Evolutionary conservation across 108 stramenopile genomes (phyloP).

Genomic region (Nitzschia sp.): DNA sequence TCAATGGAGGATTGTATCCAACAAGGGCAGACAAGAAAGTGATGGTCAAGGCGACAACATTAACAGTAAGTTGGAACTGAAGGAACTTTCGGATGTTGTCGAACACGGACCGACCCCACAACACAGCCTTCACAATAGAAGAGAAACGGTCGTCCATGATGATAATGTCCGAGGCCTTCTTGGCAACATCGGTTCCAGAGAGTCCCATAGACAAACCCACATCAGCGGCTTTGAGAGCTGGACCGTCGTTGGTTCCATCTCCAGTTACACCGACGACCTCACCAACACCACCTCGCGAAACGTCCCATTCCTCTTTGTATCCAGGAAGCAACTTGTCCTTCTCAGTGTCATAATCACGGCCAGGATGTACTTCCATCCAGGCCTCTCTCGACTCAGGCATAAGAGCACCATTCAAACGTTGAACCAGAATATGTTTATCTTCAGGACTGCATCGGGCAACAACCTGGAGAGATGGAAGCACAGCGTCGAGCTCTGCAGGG

Average conservation of each 20-base stretch:
- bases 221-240: slow-evolving; percentile 96
- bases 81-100: slow-evolving; percentile 99
- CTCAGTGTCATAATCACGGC: slow-evolving; percentile 54
- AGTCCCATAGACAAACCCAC: slow-evolving; percentile 97
- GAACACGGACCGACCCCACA: slow-evolving; percentile 98
- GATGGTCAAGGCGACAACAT: slow-evolving; percentile 95
- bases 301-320: slow-evolving; percentile 68
- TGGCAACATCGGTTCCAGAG: slow-evolving; percentile 96
- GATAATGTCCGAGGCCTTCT: slow-evolving; percentile 98
- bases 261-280: slow-evolving; percentile 97
- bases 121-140: slow-evolving; percentile 96
- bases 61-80: slow-evolving; percentile 95
- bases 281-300: slow-evolving; percentile 52
- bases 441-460: slow-evolving; percentile 93
- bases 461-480: slow-evolving; percentile 82
- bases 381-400: slow-evolving; percentile 62
- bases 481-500: slow-evolving; percentile 64
- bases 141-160: slow-evolving; percentile 99
- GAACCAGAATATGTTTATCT: slow-evolving; percentile 95
- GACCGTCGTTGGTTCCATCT: slow-evolving; percentile 97
- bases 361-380: slow-evolving; percentile 60
- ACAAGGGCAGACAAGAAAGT: slow-evolving; percentile 93
- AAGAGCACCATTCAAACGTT: slow-evolving; percentile 78
- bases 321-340: slow-evolving; percentile 66
- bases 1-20: slow-evolving; percentile 94